A percentile compares a stretch with the other conserved stretches of the same genome.
These are phyloP conservation scores for Henningerozyma blattae DNA, from an alignment of 805 yeast genomes.

Conservation along the genomic window DNA sequence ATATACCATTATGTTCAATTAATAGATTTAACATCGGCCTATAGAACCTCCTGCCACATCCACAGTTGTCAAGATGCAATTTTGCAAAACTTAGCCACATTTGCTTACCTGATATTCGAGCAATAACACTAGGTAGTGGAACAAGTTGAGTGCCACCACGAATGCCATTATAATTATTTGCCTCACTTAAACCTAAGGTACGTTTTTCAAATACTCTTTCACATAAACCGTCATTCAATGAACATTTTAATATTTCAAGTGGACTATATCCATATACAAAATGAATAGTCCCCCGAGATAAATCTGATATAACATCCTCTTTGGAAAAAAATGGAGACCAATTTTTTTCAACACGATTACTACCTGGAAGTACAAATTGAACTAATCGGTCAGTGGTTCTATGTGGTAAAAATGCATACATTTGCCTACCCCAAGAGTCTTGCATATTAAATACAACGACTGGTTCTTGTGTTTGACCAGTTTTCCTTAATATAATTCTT, in stretches of 20 bases:
- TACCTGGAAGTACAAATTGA: not conserved
- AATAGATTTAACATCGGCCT: conserved; percentile 6
- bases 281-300: conserved; percentile 13
- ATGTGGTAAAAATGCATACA: conserved; percentile 5
- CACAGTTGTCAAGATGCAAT: conserved; percentile 4
- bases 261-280: conserved; percentile 8
- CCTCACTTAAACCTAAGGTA: conserved; percentile 6
- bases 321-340: conserved; percentile 9
- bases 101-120: conserved; percentile 4
- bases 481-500: conserved; percentile 4
- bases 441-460: conserved; percentile 6
- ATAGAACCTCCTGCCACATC: conserved; percentile 5
- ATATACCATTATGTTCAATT: conserved; percentile 3
- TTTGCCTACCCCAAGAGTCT: not conserved
- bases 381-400: conserved; percentile 2
- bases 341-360: conserved; percentile 1
- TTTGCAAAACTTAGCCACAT: conserved; percentile 7
- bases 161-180: not conserved
- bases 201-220: conserved; percentile 4
- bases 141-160: conserved; percentile 7
- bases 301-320: conserved; percentile 3
- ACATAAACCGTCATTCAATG: conserved; percentile 13
- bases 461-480: conserved; percentile 3
- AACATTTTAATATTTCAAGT: conserved; percentile 12
- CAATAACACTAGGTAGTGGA: conserved; percentile 3